These are phyloP conservation scores for Alternaria arbusti DNA, from an alignment of 2,329 filamentous ascomycete species.

Conservation along the genomic window DNA sequence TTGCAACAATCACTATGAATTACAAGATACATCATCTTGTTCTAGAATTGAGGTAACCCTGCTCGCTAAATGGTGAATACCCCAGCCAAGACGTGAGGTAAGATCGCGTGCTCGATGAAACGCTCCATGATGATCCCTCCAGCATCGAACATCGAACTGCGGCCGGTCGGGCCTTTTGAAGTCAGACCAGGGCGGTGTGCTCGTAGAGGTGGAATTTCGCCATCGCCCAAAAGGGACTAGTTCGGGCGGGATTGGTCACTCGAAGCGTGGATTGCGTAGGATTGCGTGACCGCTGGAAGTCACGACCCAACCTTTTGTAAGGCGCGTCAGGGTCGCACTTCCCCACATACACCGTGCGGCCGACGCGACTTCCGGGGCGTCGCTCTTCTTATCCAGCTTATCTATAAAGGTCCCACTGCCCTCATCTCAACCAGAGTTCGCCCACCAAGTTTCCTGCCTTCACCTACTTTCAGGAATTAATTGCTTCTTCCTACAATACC, in stretches of 20 bases:
- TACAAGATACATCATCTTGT: neutral
- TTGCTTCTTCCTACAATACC: neutral
- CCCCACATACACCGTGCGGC: constrained; percentile 29
- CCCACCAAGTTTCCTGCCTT: neutral
- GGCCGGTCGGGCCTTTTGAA: constrained; percentile 4
- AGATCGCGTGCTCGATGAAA: neutral
- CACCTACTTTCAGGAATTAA: neutral
- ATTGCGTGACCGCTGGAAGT: constrained; percentile 16
- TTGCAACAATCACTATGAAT: neutral
- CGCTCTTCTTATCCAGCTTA: constrained; percentile 1
- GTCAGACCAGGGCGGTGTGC: constrained; percentile 5
- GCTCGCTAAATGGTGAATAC: neutral
- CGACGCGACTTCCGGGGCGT: constrained; percentile 8
- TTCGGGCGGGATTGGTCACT: neutral
- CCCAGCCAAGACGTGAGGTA: neutral
- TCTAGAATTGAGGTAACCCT: neutral
- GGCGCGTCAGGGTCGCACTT: constrained; percentile 11
- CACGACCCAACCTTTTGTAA: constrained; percentile 9
- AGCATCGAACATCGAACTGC: neutral
- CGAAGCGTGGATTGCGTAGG: constrained; percentile 11
- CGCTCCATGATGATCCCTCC: neutral
- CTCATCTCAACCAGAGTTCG: constrained; percentile 13
- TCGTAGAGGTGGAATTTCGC: neutral
- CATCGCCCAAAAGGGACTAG: constrained; percentile 7
- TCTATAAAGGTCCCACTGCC: constrained; percentile 22